Base-by-base conservation (phyloP, 208 protist species). In the Blastocrithidia nonstop region DNA sequence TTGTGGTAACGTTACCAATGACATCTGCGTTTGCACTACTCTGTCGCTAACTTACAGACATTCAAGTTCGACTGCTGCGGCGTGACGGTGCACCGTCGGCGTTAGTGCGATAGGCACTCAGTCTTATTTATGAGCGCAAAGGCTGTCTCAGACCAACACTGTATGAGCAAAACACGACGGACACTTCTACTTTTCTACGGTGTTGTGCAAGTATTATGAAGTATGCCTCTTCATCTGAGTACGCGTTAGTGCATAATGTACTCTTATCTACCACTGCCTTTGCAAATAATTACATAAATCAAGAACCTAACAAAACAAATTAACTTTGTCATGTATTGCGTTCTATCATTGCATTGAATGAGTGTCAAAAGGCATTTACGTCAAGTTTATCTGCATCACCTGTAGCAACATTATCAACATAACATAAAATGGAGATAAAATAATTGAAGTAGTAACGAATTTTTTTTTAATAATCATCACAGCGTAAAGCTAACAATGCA, bases 1-100 rank as follows among this genome's bases (percentile, higher is more conserved):
- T n/a, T n/a, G n/a, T n/a, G n/a, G n/a, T n/a, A n/a, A n/a, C n/a
- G n/a, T n/a, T n/a, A n/a, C n/a, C n/a, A n/a, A n/a, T n/a, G n/a
- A n/a, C n/a, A n/a, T 35, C n/a, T n/a, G 25, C 15, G n/a, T 66
- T 81, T 55, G 27, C 35, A 19, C 23, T 45, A 0, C 33, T 89
- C 11, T 89, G 71, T 35, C 50, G 78, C 11, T 76, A 91, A 48
- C 54, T 93, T 45, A 50, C 64, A 5, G 58, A 57, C n/a, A 49
- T 93, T 6, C 83, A 93, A 40, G 43, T 93, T 25, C 59, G 63
- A 21, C 39, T 88, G 45, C 62, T 93, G 29, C 72, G 65, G 15
- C 74, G 83, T 13, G 54, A 76, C 8, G 76, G 61, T n/a, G 48
- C 59, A 20, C 74, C 66, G 0, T 41, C 55, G 8, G 11, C 46